Conservation (phyloP, 805 yeast genomes). For the Barnettozyma wickerhamii region DNA sequence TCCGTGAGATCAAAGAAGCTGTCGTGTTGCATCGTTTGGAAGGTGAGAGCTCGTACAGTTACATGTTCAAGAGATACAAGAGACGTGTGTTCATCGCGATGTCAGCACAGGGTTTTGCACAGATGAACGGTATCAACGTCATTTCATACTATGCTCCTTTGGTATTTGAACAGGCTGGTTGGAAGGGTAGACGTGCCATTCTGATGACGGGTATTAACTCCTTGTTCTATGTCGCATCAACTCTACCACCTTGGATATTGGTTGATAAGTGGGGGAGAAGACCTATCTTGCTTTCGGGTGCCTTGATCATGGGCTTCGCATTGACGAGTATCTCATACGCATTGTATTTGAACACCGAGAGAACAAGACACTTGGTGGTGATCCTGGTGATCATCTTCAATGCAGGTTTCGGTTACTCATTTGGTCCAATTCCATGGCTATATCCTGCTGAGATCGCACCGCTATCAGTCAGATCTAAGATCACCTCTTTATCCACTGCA, state of each 20-base stretch:
- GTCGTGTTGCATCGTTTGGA: conserved; percentile 73
- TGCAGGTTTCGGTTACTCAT: conserved; percentile 81
- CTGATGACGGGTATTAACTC: conserved; percentile 85
- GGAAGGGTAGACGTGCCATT: conserved; percentile 84
- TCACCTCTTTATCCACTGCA: conserved; percentile 87
- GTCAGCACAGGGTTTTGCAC: conserved; percentile 90
- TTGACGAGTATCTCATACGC: conserved; percentile 61
- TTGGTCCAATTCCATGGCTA: conserved; percentile 96
- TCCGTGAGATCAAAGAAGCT: conserved; percentile 74
- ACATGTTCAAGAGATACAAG: conserved; percentile 73
- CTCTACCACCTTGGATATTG: conserved; percentile 87
- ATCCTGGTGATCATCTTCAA: conserved; percentile 73
- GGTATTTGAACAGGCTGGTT: conserved; percentile 93
- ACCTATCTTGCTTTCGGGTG: conserved; percentile 76
- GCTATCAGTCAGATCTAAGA: conserved; percentile 77
- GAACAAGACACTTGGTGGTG: conserved; percentile 72
- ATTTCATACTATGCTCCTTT: conserved; percentile 91
- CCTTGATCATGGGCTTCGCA: conserved; percentile 73
- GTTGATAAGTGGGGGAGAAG: conserved; percentile 92
- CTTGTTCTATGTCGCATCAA: conserved; percentile 54
- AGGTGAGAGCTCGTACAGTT: conserved; percentile 70
- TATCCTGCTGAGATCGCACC: conserved; percentile 87
- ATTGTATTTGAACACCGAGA: conserved; percentile 41
- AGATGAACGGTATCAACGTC: conserved; percentile 88
- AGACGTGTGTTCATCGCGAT: conserved; percentile 82